Conservation (phyloP, 352 stramenopile species). For the Phytophthora sansomeana region DNA sequence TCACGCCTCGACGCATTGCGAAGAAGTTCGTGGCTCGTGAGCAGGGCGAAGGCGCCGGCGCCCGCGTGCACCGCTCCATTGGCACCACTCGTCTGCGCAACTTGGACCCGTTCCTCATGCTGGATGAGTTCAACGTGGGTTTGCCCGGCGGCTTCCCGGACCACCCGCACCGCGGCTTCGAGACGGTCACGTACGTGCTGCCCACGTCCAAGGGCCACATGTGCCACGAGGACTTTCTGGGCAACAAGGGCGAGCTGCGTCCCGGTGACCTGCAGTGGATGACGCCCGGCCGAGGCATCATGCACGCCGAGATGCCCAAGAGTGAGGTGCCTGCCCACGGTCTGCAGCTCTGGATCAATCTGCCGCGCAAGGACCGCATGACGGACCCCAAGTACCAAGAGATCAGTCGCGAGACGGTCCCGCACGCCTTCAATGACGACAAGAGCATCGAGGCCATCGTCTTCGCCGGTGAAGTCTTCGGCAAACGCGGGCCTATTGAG, state of each 20-base stretch:
- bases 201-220: conserved; percentile 76
- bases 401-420: conserved; percentile 51
- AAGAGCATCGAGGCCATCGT: conserved; percentile 58
- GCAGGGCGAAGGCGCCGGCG: conserved; percentile 47
- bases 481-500: conserved; percentile 45
- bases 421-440: conserved; percentile 49
- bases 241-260: conserved; percentile 51
- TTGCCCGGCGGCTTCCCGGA: conserved; percentile 84
- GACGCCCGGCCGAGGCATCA: conserved; percentile 54
- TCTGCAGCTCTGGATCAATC: conserved; percentile 66
- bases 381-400: conserved; percentile 64
- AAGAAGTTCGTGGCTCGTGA: conserved; percentile 45
- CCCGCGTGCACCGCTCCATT: conserved; percentile 47
- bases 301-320: conserved; percentile 64
- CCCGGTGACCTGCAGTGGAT: conserved; percentile 68
- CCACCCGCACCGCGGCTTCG: conserved; percentile 92
- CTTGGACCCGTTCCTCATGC: conserved; percentile 64
- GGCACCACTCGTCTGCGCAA: conserved; percentile 38
- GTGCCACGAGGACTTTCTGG: conserved; percentile 83
- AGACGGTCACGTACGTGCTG: conserved; percentile 92
- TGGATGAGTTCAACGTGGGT: conserved; percentile 54
- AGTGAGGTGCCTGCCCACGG: conserved; percentile 40
- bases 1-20: conserved; percentile 33
- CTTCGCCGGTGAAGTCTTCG: conserved; percentile 62
- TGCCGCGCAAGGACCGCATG: conserved; percentile 46